phyloP scores from a whole-genome alignment of 2,329 filamentous ascomycete genomes.

The Cladophialophora carrionii region DNA sequence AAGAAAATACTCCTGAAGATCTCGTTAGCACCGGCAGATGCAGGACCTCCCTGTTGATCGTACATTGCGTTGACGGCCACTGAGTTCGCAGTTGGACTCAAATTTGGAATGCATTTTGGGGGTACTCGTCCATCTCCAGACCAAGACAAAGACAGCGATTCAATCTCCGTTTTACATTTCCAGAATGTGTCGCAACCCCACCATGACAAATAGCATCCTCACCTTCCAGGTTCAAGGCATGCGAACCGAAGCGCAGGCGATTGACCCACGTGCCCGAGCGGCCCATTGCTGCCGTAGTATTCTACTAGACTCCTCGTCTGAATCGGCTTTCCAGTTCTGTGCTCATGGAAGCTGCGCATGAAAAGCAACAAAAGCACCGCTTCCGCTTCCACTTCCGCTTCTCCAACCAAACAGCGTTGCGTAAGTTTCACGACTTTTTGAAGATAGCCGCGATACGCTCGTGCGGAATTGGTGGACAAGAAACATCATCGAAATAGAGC shows the following conservation, averaged over 20 bases:
- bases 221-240: background rate
- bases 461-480: no score
- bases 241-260: background rate
- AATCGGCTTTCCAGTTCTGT: background rate
- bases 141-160: background rate
- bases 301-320: background rate
- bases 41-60: background rate
- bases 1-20: background rate
- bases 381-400: no score
- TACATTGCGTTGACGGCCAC: background rate
- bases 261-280: background rate
- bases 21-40: background rate
- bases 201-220: background rate
- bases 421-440: no score
- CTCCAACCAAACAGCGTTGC: no score
- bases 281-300: background rate
- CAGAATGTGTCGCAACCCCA: background rate
- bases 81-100: background rate
- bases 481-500: no score
- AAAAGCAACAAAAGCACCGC: no score
- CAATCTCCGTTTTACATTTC: background rate
- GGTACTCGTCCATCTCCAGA: background rate
- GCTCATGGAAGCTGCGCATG: background rate
- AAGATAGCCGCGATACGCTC: no score
- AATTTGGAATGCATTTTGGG: background rate